Evolutionary conservation across 2,329 filamentous ascomycete genomes (phyloP).

Genomic region (Fusarium illudens): DNA sequence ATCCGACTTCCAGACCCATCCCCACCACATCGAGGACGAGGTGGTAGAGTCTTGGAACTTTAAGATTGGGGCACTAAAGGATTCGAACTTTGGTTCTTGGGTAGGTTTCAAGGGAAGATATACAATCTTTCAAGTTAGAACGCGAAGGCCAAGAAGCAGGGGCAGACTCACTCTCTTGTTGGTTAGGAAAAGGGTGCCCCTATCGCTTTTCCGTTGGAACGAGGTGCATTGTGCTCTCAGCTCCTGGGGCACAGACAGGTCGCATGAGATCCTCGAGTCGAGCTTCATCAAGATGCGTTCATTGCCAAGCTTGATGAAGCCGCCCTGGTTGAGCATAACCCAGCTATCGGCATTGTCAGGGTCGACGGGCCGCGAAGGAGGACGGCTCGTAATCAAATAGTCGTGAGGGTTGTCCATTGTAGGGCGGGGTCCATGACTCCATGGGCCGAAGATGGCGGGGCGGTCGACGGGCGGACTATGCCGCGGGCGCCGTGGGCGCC

Average conservation of each 20-base stretch:
- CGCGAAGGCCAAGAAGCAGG: background rate
- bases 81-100: constrained; percentile 71
- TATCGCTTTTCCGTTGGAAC: constrained; percentile 76
- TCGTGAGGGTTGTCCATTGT: constrained; percentile 54
- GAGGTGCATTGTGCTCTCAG: constrained; percentile 67
- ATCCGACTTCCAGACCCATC: constrained; percentile 86
- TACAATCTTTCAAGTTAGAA: constrained; percentile 68
- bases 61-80: constrained; percentile 88
- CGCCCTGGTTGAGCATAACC: constrained; percentile 87
- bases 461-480: constrained; percentile 39
- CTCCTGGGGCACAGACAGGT: constrained; percentile 75
- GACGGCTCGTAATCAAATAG: constrained; percentile 50
- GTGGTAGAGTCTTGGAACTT: constrained; percentile 88
- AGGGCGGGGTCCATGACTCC: constrained; percentile 47
- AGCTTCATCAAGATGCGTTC: constrained; percentile 85
- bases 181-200: constrained; percentile 81
- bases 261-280: constrained; percentile 79
- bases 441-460: constrained; percentile 44
- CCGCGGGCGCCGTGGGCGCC: constrained; percentile 29
- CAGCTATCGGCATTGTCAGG: constrained; percentile 71
- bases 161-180: constrained; percentile 75
- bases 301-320: constrained; percentile 84
- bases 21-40: constrained; percentile 84
- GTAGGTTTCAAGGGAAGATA: constrained; percentile 82
- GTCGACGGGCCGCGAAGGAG: constrained; percentile 49